Conservation (phyloP, 768 basidiomycete species). For the Trametes coccinea region DNA sequence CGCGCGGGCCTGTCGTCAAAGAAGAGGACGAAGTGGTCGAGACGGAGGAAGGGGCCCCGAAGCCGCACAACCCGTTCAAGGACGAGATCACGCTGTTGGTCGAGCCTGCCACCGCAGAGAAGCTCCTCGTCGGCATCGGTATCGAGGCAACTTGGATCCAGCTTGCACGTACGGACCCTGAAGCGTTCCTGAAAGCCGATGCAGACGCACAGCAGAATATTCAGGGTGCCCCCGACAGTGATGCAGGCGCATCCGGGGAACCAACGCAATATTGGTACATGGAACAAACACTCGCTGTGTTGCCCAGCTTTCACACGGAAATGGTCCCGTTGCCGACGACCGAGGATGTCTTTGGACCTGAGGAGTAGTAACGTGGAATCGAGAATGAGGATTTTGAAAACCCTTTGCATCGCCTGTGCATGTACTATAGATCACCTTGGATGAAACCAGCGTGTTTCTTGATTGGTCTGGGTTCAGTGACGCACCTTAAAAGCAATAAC, state of each 20-base stretch:
- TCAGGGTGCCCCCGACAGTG: constrained; percentile 24
- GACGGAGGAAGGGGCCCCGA: constrained; percentile 14
- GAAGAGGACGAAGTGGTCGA: constrained; percentile 20
- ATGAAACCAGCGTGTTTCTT: no score
- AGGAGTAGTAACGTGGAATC: not conserved
- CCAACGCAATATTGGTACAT: constrained; percentile 55
- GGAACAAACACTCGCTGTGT: constrained; percentile 51
- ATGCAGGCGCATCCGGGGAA: constrained; percentile 25
- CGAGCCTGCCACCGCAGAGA: constrained; percentile 43
- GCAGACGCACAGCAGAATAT: not conserved
- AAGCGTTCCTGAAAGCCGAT: constrained; percentile 9
- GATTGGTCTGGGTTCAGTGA: no score
- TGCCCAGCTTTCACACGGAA: constrained; percentile 55
- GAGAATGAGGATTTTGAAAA: no score
- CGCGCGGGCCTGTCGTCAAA: constrained; percentile 38
- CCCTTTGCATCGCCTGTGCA: not conserved
- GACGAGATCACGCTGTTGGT: constrained; percentile 65
- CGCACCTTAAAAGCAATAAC: no score
- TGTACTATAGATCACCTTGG: not conserved
- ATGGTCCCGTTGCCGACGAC: constrained; percentile 21
- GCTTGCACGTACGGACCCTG: constrained; percentile 44
- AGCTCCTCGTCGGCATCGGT: constrained; percentile 55
- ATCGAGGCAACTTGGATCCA: constrained; percentile 71
- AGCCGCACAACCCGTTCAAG: constrained; percentile 49
- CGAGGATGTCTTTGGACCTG: constrained; percentile 13